These are phyloP conservation scores for Hanseniaspora gamundiae DNA, from an alignment of 1,139 yeast genomes.

Conservation along the genomic window DNA sequence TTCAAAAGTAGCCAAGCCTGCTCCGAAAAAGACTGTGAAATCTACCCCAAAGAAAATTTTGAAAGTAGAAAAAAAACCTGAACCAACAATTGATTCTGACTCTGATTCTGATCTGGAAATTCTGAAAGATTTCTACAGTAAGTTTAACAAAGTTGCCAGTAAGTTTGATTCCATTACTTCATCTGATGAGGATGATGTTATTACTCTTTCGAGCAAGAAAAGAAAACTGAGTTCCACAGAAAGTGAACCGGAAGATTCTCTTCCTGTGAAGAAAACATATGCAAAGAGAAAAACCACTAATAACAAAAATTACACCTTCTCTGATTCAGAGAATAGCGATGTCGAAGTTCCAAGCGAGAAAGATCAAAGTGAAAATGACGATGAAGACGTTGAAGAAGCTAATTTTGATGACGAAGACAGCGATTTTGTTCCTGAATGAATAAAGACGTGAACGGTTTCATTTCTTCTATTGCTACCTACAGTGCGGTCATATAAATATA, in stretches of 20 bases:
- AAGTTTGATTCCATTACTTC: constrained; percentile 15
- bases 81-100: constrained; percentile 4
- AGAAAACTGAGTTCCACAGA: not conserved
- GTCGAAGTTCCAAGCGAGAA: constrained; percentile 14
- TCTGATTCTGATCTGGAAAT: constrained; percentile 7
- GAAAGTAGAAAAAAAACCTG: not conserved
- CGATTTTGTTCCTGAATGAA: not conserved
- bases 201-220: constrained; percentile 5
- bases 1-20: not conserved
- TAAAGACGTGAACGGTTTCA: not conserved
- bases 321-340: constrained; percentile 14
- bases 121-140: constrained; percentile 19
- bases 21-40: constrained; percentile 3
- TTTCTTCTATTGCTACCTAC: not conserved
- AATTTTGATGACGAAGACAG: constrained; percentile 2
- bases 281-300: constrained; percentile 13
- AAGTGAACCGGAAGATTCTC: not conserved
- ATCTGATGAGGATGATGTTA: constrained; percentile 5
- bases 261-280: not conserved
- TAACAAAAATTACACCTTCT: constrained; percentile 17
- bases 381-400: not conserved
- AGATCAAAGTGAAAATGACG: constrained; percentile 14
- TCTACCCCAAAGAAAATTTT: too few relatives aligned
- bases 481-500: not conserved
- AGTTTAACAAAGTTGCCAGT: constrained; percentile 19